Conservation (phyloP, 768 basidiomycete species). For the Asterophora lycoperdoides region DNA sequence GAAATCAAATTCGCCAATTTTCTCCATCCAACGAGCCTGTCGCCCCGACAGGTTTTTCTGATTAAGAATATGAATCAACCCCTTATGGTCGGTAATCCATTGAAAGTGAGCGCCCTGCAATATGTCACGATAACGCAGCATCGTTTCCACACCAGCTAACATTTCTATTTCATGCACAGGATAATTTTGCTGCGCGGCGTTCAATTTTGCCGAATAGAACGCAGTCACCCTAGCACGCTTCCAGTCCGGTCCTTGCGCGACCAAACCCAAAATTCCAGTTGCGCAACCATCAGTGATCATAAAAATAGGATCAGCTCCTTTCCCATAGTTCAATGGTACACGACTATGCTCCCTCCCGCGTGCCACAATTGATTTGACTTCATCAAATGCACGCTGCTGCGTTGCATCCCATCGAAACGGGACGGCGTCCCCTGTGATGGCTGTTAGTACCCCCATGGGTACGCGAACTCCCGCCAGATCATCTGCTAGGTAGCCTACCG, state of each 20-base stretch:
- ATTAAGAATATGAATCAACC: no score
- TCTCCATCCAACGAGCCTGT: no score
- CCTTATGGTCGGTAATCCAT: no score
- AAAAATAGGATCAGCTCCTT: neutral
- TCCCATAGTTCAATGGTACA: neutral
- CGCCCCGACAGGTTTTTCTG: no score
- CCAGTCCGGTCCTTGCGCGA: neutral
- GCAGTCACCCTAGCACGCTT: neutral
- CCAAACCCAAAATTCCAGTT: neutral
- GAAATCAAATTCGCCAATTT: no score
- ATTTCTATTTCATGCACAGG: no score
- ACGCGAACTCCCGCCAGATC: neutral
- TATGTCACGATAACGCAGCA: no score
- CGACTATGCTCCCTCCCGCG: neutral
- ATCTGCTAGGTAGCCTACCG: no score
- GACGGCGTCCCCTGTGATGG: neutral
- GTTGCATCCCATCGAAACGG: slow-evolving; percentile 1
- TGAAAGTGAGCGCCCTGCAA: no score
- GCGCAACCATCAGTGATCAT: slow-evolving; percentile 4
- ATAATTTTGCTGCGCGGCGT: neutral
- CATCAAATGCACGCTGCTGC: slow-evolving; percentile 1
- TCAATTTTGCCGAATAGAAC: slow-evolving; percentile 6
- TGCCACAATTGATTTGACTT: neutral
- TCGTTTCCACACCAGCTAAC: no score
- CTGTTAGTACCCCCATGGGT: neutral